phyloP scores from a whole-genome alignment of 352 stramenopile genomes.

The Saprolegnia diclina region DNA sequence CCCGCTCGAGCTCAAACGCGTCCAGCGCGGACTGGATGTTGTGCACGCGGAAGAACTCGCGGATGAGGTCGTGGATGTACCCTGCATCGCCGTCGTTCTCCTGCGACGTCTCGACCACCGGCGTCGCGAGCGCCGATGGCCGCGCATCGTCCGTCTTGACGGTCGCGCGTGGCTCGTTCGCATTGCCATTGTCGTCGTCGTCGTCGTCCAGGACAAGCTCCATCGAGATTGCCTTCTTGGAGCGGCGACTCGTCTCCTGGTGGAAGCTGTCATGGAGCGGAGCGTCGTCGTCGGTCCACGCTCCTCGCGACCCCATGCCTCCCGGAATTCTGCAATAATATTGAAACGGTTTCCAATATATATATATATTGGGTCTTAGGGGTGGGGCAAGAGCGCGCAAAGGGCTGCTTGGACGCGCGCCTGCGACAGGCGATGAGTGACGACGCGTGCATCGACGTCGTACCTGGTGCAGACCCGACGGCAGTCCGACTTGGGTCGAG shows the following conservation, averaged over 20 bases:
- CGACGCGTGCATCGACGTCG: too few relatives aligned
- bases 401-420: not conserved
- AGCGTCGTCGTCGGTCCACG: not conserved
- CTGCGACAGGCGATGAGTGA: not conserved
- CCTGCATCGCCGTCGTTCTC: constrained; percentile 23
- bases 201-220: constrained; percentile 21
- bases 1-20: constrained; percentile 43
- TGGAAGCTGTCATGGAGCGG: not conserved
- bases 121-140: not conserved
- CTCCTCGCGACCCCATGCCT: constrained; percentile 1
- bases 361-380: not conserved
- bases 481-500: not conserved
- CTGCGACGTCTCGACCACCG: not conserved
- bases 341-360: not conserved
- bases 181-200: not conserved
- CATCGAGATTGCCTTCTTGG: not conserved
- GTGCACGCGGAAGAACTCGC: constrained; percentile 48
- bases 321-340: not conserved
- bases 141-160: not conserved
- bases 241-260: not conserved
- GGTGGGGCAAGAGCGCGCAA: not conserved
- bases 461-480: constrained; percentile 3
- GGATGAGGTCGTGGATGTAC: constrained; percentile 51
- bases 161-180: not conserved
- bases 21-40: constrained; percentile 36